Percentiles rank a stretch among this genome's conserved stretches.
Conservation (phyloP, 2,329 filamentous ascomycete species). For the Cercospora citrullina region DNA sequence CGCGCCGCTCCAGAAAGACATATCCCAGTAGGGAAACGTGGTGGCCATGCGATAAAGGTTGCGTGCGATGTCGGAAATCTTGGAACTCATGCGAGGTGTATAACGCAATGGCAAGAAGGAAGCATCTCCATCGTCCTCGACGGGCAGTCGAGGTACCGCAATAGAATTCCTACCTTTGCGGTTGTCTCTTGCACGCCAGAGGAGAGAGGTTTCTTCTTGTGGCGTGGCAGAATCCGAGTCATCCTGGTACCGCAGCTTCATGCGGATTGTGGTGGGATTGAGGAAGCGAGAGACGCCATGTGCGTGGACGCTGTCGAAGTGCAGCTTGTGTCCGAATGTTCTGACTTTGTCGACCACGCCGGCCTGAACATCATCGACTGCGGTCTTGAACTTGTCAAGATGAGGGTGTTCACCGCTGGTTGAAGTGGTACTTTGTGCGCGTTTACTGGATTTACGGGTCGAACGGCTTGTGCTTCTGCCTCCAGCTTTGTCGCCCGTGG, state of each 20-base stretch:
- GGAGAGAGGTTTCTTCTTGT: slow-evolving; percentile 20
- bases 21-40: slow-evolving; percentile 37
- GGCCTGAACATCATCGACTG: slow-evolving; percentile 18
- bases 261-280: slow-evolving; percentile 26
- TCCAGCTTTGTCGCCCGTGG: background rate
- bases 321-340: slow-evolving; percentile 16
- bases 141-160: slow-evolving; percentile 21
- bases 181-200: slow-evolving; percentile 32
- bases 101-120: slow-evolving; percentile 21
- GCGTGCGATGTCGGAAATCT: slow-evolving; percentile 15
- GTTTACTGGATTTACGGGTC: slow-evolving; percentile 1
- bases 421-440: background rate
- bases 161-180: slow-evolving; percentile 32
- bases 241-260: slow-evolving; percentile 19
- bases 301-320: slow-evolving; percentile 21
- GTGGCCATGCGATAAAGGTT: slow-evolving; percentile 29
- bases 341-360: slow-evolving; percentile 22
- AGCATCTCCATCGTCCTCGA: slow-evolving; percentile 6
- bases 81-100: slow-evolving; percentile 19
- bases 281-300: slow-evolving; percentile 19
- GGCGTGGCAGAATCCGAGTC: slow-evolving; percentile 12
- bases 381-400: slow-evolving; percentile 21
- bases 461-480: slow-evolving; percentile 5
- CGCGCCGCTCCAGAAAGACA: slow-evolving; percentile 35
- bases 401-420: background rate